A percentile compares a stretch with the other conserved stretches of the same genome.
Conservation (phyloP, 371 early-diverging fungal species). For the Haplosporangium sp. region DNA sequence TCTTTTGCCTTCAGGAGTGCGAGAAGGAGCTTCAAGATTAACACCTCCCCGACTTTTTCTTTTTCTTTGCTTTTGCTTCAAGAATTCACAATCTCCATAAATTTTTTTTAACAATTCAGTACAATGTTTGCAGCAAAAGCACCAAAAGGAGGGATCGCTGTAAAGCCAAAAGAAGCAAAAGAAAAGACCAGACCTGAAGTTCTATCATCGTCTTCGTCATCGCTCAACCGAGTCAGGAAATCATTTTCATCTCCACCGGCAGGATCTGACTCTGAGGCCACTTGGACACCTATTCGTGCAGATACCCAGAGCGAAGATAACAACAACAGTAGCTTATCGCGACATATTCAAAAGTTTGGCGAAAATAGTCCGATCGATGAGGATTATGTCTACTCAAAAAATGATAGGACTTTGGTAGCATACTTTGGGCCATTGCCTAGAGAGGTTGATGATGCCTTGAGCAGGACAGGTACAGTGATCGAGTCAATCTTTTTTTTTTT, state of each 20-base stretch:
- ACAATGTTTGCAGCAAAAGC: conserved; percentile 50
- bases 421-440: conserved; percentile 48
- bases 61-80: no score
- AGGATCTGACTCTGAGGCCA: conserved; percentile 12
- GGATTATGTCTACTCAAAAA: conserved; percentile 45
- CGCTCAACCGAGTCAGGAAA: background rate
- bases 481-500: background rate
- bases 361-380: conserved; percentile 25
- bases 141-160: conserved; percentile 20
- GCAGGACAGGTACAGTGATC: conserved; percentile 23
- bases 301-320: conserved; percentile 5
- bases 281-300: conserved; percentile 21
- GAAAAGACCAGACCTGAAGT: background rate
- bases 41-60: no score
- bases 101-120: background rate
- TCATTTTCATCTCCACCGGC: background rate
- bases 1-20: background rate
- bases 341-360: background rate
- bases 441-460: conserved; percentile 42
- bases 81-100: no score
- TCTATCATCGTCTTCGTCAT: background rate
- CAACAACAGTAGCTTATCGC: background rate
- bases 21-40: background rate
- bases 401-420: conserved; percentile 42
- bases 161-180: conserved; percentile 7